Evolutionary conservation across 306 rosid genomes (phyloP), one percentile per base, ranked within the genome.

Genomic region (Quercus glauca): DNA sequence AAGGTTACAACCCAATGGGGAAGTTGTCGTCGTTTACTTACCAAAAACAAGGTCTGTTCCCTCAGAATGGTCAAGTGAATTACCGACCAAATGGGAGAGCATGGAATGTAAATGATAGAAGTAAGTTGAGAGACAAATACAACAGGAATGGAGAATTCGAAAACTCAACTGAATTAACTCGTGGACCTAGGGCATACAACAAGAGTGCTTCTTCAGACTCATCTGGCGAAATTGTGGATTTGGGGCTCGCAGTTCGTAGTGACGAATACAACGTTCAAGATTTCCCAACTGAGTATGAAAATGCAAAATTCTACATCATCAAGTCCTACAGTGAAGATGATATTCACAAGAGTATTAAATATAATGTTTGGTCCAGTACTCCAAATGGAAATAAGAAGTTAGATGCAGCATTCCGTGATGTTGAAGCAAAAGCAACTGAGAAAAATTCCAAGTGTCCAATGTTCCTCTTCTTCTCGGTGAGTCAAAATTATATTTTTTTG

Each of bases 241-340:
- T 88, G 78, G 82, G 83, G 6, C 33, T 83, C 41, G 4, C 83
- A 5, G 59, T 82, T 45, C 33, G 72, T 71, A 87, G 89, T 75
- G 95, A 90, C 59, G 79, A 61, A 81, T 91, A 89, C 74, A 93
- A 93, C 79, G 83, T 83, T 72, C 69, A 86, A 23, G 96, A 89
- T 75, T 92, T 93, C 73, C 83, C 84, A 68, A 85, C 88, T 3
- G 83, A 85, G 69, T 86, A 87, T 75, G 88, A 87, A 83, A 31
- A 71, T 78, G 97, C 92, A 1, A 92, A 89, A 18, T 94, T 94
- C 73, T 94, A 85, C 60, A 83, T 94, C 73, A 90, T 94, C 70
- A 94, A 94, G 82, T 94, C 98, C 75, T 94, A 85, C 83, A 94
- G 92, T 81, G 98, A 94, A 80, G 98, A 94, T 71, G 97, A 94